phyloP scores from a whole-genome alignment of 169 alveolate genomes.

The Eimeria zaria region DNA sequence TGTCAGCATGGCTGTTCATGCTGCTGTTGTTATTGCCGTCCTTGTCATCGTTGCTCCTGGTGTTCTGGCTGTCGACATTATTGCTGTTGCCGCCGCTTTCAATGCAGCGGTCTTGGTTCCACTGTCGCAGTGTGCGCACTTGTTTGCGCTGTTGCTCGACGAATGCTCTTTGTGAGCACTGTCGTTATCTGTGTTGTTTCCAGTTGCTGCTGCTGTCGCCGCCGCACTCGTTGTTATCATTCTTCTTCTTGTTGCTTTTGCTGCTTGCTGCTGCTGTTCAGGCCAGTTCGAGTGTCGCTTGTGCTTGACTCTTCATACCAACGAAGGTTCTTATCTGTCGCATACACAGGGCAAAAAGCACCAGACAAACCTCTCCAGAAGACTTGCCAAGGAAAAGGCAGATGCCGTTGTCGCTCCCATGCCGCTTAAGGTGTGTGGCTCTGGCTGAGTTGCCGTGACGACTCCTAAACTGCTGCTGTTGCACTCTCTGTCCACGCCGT shows the following conservation, averaged over 20 bases:
- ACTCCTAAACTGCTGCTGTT: no score
- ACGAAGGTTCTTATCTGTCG: slow-evolving; percentile 99
- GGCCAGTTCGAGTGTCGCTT: slow-evolving; percentile 95
- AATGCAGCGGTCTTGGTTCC: background rate
- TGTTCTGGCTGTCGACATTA: background rate
- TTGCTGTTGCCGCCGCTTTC: background rate
- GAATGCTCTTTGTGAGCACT: background rate
- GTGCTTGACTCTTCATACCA: slow-evolving; percentile 99
- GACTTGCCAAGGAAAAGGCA: slow-evolving; percentile 97
- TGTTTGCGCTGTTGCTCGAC: background rate
- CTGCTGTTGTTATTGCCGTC: background rate
- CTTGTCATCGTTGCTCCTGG: background rate
- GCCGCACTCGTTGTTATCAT: background rate
- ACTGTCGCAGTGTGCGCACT: background rate
- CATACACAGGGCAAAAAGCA: slow-evolving; percentile 98
- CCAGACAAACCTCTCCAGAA: slow-evolving; percentile 96
- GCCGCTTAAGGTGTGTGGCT: slow-evolving; percentile 88
- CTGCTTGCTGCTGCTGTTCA: background rate
- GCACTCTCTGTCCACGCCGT: no score
- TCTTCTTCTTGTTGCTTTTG: background rate
- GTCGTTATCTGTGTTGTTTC: background rate
- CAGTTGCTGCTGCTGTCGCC: background rate
- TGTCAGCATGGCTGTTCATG: background rate
- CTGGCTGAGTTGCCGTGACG: background rate
- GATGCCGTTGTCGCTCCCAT: slow-evolving; percentile 91